Conservation (phyloP, 108 stramenopile genomes). For the Stephanodiscus triporus region DNA sequence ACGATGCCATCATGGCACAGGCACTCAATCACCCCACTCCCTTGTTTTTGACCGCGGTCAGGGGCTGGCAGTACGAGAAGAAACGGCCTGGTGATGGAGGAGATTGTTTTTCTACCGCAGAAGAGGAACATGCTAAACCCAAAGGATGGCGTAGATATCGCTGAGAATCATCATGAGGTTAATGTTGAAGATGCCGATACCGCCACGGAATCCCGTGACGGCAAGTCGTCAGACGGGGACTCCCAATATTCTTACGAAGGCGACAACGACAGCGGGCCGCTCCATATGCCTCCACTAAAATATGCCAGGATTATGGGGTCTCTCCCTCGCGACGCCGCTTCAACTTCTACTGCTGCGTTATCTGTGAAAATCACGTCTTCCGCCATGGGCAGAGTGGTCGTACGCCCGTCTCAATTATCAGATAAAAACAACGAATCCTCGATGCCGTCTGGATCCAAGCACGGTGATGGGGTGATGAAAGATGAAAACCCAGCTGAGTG, state of each 20-base stretch:
- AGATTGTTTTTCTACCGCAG: too few relatives aligned
- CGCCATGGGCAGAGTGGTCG: slow-evolving; percentile 35
- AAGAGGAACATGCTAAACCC: neutral
- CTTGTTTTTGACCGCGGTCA: too few relatives aligned
- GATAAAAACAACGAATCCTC: slow-evolving; percentile 12
- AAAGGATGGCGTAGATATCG: neutral
- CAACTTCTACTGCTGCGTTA: slow-evolving; percentile 18
- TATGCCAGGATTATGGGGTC: slow-evolving; percentile 43
- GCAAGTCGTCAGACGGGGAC: slow-evolving; percentile 9
- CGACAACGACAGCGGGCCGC: slow-evolving; percentile 23
- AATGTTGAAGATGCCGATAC: slow-evolving; percentile 8
- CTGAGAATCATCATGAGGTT: slow-evolving; percentile 1
- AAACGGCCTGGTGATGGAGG: too few relatives aligned
- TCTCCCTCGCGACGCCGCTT: slow-evolving; percentile 19
- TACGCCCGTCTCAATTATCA: slow-evolving; percentile 9
- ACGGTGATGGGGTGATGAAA: slow-evolving; percentile 1
- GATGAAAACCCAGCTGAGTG: slow-evolving; percentile 7
- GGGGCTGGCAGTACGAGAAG: too few relatives aligned
- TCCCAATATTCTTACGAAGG: slow-evolving; percentile 33
- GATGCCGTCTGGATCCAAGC: slow-evolving; percentile 18
- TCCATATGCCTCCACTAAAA: slow-evolving; percentile 43
- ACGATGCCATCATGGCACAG: too few relatives aligned
- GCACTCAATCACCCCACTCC: too few relatives aligned
- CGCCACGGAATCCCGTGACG: slow-evolving; percentile 28
- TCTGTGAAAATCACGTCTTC: slow-evolving; percentile 32